Conservation (phyloP, 345 rosid species). For the Aurinia saxatilis region DNA sequence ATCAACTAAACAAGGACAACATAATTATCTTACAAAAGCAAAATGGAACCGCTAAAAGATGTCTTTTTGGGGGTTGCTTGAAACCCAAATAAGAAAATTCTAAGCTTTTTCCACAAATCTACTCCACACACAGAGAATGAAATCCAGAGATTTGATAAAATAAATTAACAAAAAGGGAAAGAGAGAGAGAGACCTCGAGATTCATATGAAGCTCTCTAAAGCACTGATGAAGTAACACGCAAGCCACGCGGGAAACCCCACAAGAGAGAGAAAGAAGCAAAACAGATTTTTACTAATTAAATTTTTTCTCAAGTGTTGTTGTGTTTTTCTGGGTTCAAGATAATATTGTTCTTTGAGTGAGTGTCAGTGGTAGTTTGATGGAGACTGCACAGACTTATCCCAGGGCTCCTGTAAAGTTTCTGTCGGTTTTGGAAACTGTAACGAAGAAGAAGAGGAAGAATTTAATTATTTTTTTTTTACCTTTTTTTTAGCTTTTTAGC, state of each 20-base stretch:
- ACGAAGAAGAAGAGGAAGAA: constrained; percentile 7
- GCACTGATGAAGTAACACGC: constrained; percentile 27
- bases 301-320: too few relatives aligned
- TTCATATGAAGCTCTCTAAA: constrained; percentile 19
- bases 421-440: constrained; percentile 7
- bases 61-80: background rate
- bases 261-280: background rate
- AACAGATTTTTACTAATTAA: too few relatives aligned
- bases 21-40: constrained; percentile 1
- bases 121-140: background rate
- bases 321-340: constrained; percentile 9
- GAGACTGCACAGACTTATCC: constrained; percentile 12
- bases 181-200: constrained; percentile 13
- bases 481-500: background rate
- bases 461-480: background rate
- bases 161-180: background rate
- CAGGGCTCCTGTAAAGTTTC: background rate
- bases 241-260: constrained; percentile 17
- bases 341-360: background rate
- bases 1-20: too few relatives aligned
- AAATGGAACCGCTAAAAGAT: background rate
- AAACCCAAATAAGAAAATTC: background rate
- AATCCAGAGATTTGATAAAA: constrained; percentile 1
- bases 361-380: constrained; percentile 8
- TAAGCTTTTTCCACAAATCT: background rate